Percentiles rank a stretch among this genome's conserved stretches.
Evolutionary conservation across 2,329 filamentous ascomycete genomes (phyloP).

Genomic region (Exophiala viscosa): DNA sequence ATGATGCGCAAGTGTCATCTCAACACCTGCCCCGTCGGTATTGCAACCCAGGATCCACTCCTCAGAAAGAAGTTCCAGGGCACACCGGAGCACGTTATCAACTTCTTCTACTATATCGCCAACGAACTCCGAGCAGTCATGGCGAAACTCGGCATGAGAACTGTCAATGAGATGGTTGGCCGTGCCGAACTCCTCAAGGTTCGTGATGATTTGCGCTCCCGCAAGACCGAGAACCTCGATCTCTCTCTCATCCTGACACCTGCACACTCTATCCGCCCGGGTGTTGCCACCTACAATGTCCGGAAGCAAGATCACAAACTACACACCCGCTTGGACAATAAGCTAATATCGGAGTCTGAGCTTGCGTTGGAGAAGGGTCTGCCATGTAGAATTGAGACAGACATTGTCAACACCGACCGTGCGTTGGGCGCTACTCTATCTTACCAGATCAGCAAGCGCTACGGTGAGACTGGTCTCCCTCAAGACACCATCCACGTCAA

Average conservation of each 20-base stretch:
- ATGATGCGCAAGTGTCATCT: constrained; percentile 67
- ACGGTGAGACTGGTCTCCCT: constrained; percentile 82
- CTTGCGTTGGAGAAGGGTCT: constrained; percentile 91
- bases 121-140: constrained; percentile 96
- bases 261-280: constrained; percentile 90
- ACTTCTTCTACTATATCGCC: constrained; percentile 97
- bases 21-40: constrained; percentile 87
- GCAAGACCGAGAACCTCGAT: constrained; percentile 90
- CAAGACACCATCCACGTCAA: constrained; percentile 94
- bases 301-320: constrained; percentile 96
- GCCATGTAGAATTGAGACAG: constrained; percentile 88
- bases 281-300: constrained; percentile 94
- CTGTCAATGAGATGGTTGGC: constrained; percentile 96
- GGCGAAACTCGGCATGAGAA: constrained; percentile 91
- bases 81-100: constrained; percentile 93
- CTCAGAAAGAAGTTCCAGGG: constrained; percentile 90
- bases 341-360: constrained; percentile 92
- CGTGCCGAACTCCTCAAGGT: constrained; percentile 82
- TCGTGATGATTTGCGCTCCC: constrained; percentile 79
- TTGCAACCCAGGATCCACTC: constrained; percentile 93
- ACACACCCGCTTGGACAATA: constrained; percentile 91
- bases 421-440: constrained; percentile 89
- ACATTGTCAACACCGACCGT: constrained; percentile 94
- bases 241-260: constrained; percentile 88
- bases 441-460: constrained; percentile 91